phyloP scores from a whole-genome alignment of 768 basidiomycete genomes.

The Serendipita sp. region DNA sequence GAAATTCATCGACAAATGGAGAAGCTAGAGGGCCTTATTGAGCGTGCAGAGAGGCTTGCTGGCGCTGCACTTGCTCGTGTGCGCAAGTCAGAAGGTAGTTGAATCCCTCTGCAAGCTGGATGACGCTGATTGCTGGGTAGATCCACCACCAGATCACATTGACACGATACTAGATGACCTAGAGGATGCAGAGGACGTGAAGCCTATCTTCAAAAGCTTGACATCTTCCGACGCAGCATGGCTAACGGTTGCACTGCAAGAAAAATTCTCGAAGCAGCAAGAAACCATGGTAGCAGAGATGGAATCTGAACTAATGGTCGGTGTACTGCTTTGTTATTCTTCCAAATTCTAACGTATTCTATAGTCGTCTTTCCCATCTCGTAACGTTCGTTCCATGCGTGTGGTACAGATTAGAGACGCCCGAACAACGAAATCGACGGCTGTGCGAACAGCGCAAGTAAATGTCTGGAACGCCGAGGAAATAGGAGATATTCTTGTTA shows the following conservation, averaged over 20 bases:
- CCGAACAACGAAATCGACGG: slow-evolving; percentile 32
- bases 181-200: slow-evolving; percentile 38
- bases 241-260: slow-evolving; percentile 39
- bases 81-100: not conserved
- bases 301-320: slow-evolving; percentile 57
- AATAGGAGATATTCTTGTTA: slow-evolving; percentile 31
- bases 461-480: slow-evolving; percentile 73
- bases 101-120: not conserved
- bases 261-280: slow-evolving; percentile 32
- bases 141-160: slow-evolving; percentile 21
- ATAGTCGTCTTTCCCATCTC: slow-evolving; percentile 49
- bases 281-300: slow-evolving; percentile 43
- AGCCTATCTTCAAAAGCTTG: slow-evolving; percentile 26
- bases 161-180: slow-evolving; percentile 46
- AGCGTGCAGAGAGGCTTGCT: slow-evolving; percentile 45
- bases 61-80: slow-evolving; percentile 21
- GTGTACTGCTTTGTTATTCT: slow-evolving; percentile 13
- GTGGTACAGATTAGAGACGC: slow-evolving; percentile 55
- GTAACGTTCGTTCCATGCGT: slow-evolving; percentile 62
- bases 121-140: slow-evolving; percentile 22
- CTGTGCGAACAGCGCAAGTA: slow-evolving; percentile 52
- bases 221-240: slow-evolving; percentile 41
- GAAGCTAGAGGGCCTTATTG: slow-evolving; percentile 42
- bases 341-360: slow-evolving; percentile 4
- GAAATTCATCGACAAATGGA: slow-evolving; percentile 41